These are phyloP conservation scores for Ampelocalamus luodianensis DNA, from an alignment of 176 grass and related monocot species.

Conservation along the genomic window DNA sequence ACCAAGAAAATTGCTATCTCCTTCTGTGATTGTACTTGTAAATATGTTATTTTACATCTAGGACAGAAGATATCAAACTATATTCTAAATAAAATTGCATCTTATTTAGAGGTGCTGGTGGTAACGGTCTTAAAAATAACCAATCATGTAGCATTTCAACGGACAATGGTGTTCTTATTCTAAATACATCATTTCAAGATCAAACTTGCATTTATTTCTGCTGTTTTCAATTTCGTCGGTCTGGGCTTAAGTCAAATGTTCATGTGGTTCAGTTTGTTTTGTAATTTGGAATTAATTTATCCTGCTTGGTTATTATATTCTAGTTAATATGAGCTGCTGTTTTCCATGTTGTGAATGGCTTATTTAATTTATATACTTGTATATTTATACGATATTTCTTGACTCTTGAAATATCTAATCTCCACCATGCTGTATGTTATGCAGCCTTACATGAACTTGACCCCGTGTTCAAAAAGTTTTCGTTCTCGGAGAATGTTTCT, in stretches of 20 bases:
- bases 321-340: not conserved
- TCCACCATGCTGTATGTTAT: conserved; percentile 18
- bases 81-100: conserved; percentile 5
- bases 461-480: conserved; percentile 84
- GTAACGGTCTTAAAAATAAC: not conserved
- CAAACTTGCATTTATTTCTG: not conserved
- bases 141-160: not conserved
- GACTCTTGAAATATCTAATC: conserved; percentile 24
- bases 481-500: conserved; percentile 55
- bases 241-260: not conserved
- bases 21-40: not conserved
- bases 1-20: not conserved
- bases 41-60: not conserved
- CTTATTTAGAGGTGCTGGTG: not conserved
- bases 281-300: not conserved
- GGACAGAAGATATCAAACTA: not conserved
- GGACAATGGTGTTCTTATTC: not conserved
- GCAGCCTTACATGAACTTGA: conserved; percentile 93
- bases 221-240: not conserved
- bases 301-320: not conserved
- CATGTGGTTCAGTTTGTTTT: not conserved
- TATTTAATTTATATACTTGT: not conserved
- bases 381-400: not conserved
- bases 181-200: not conserved
- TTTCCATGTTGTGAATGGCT: not conserved